phyloP scores from a whole-genome alignment of 2,329 filamentous ascomycete species.

The Cladosporium velox region DNA sequence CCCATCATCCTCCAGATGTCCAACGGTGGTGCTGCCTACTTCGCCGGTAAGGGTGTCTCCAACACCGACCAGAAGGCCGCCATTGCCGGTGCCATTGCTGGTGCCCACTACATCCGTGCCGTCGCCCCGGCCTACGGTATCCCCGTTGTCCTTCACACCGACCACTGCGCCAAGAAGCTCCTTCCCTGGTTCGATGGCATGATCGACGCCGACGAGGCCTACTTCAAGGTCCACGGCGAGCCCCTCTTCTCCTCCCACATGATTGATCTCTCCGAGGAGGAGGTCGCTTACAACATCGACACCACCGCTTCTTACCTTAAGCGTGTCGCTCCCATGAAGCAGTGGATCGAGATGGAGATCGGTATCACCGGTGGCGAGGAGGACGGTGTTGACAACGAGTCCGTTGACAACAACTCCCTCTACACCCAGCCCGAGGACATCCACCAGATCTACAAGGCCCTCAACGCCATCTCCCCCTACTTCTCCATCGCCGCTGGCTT shows the following conservation, averaged over 20 bases:
- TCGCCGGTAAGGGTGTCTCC: slow-evolving; percentile 65
- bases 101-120: slow-evolving; percentile 88
- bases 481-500: slow-evolving; percentile 98
- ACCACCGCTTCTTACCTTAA: slow-evolving; percentile 93
- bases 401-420: slow-evolving; percentile 92
- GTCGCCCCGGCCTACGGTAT: slow-evolving; percentile 85
- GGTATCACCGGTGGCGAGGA: slow-evolving; percentile 97
- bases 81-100: slow-evolving; percentile 83
- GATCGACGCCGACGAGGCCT: slow-evolving; percentile 88
- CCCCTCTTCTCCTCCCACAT: slow-evolving; percentile 97
- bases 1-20: slow-evolving; percentile 93
- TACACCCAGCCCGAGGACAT: slow-evolving; percentile 99
- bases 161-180: slow-evolving; percentile 99
- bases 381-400: slow-evolving; percentile 98
- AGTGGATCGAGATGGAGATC: slow-evolving; percentile 99
- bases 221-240: slow-evolving; percentile 91
- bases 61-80: slow-evolving; percentile 85
- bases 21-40: slow-evolving; percentile 80
- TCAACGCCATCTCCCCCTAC: slow-evolving; percentile 85
- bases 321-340: slow-evolving; percentile 93
- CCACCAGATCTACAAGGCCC: slow-evolving; percentile 83
- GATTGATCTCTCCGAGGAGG: slow-evolving; percentile 95
- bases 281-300: slow-evolving; percentile 84
- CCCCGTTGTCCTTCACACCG: slow-evolving; percentile 91
- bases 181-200: slow-evolving; percentile 97